Conservation (phyloP, 2,329 filamentous ascomycete genomes). For the Helminthosporium solani region DNA sequence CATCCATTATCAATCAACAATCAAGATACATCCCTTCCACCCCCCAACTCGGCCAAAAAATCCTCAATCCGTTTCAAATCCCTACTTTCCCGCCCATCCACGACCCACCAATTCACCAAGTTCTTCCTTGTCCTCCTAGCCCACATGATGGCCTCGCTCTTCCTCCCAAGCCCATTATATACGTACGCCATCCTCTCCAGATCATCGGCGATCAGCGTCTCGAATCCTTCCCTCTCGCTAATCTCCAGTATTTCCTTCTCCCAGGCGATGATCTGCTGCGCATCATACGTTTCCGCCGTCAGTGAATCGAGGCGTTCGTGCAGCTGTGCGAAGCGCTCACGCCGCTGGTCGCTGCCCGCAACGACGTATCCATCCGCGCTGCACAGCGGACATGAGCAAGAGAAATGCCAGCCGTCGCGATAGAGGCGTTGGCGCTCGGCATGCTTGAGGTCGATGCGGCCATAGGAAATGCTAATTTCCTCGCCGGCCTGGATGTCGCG, state of each 20-base stretch:
- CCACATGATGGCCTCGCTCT: conserved; percentile 18
- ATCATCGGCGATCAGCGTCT: conserved; percentile 21
- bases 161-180: conserved; percentile 19
- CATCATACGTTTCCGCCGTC: conserved; percentile 22
- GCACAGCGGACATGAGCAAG: conserved; percentile 24
- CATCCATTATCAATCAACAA: neutral
- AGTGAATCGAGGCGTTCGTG: conserved; percentile 15
- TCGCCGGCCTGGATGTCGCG: conserved; percentile 20
- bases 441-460: conserved; percentile 19
- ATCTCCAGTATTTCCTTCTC: conserved; percentile 26
- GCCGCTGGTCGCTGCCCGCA: conserved; percentile 20
- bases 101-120: conserved; percentile 22
- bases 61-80: conserved; percentile 19
- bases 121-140: conserved; percentile 20
- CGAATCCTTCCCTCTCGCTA: conserved; percentile 21
- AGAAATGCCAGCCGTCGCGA: conserved; percentile 24
- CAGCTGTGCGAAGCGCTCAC: conserved; percentile 18
- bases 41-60: conserved; percentile 18
- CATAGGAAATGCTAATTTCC: conserved; percentile 27
- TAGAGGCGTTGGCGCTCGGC: conserved; percentile 21
- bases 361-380: conserved; percentile 15
- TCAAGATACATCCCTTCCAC: conserved; percentile 2
- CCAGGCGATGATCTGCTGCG: conserved; percentile 23
- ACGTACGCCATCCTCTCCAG: conserved; percentile 30
- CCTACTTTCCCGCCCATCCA: conserved; percentile 16